phyloP scores from a whole-genome alignment of 768 basidiomycete species.

The Boletellus ananas region DNA sequence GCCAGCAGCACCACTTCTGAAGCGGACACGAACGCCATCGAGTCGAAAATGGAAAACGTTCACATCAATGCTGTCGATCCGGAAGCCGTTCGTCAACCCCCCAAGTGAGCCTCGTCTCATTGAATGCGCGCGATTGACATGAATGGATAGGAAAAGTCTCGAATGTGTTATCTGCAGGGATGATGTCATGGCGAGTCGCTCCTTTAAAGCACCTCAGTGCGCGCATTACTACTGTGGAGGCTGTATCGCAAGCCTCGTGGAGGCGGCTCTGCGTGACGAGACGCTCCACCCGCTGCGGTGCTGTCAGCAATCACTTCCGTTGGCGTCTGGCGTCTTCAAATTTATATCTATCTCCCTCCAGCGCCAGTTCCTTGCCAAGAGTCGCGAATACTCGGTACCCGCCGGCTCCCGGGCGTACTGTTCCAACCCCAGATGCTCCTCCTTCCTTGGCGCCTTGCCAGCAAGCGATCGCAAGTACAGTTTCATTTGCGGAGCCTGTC shows the following conservation, averaged over 20 bases:
- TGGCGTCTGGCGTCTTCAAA: conserved; percentile 17
- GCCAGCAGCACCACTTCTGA: background rate
- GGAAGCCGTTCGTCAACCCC: background rate
- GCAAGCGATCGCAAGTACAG: background rate
- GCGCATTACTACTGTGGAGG: conserved; percentile 43
- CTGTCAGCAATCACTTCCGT: conserved; percentile 39
- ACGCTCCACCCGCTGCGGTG: conserved; percentile 50
- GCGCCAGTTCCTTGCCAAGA: conserved; percentile 39
- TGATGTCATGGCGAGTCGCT: conserved; percentile 11
- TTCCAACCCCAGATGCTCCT: conserved; percentile 46
- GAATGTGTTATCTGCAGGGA: conserved; percentile 45
- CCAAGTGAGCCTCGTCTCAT: conserved; percentile 2
- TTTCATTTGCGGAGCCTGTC: conserved; percentile 42
- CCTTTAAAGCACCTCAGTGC: conserved; percentile 40
- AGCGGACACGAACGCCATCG: background rate
- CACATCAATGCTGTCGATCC: background rate
- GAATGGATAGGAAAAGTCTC: background rate
- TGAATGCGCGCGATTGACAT: background rate
- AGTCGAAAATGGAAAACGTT: background rate
- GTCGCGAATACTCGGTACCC: conserved; percentile 43
- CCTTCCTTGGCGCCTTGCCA: conserved; percentile 45
- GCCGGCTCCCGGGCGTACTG: conserved; percentile 47
- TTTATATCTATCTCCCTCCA: conserved; percentile 31
- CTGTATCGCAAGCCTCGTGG: conserved; percentile 43
- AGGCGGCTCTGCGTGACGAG: conserved; percentile 45